A percentile compares a stretch with the other conserved stretches of the same genome.
phyloP scores from a whole-genome alignment of 2,329 filamentous ascomycete genomes.

The Alternaria sp. region DNA sequence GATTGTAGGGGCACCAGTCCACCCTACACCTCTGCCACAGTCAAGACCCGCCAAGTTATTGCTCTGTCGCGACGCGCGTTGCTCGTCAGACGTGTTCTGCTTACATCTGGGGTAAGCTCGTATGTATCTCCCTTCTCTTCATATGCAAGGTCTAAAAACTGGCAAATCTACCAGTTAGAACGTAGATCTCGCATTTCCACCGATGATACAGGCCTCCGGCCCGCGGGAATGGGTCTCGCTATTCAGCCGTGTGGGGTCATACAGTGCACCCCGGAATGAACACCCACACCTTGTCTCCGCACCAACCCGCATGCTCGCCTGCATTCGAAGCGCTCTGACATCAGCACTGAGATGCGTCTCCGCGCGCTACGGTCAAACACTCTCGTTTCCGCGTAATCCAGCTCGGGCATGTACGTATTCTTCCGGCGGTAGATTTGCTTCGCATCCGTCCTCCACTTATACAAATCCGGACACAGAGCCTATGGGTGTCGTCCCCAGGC shows the following conservation, averaged over 20 bases:
- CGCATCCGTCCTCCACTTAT: constrained; percentile 13
- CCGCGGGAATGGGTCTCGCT: constrained; percentile 14
- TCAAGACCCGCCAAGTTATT: constrained; percentile 2
- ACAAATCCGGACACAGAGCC: constrained; percentile 5
- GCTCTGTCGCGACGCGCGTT: constrained; percentile 15
- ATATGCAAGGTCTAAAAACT: constrained; percentile 11
- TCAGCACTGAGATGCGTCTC: constrained; percentile 17
- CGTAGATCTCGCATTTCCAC: constrained; percentile 22
- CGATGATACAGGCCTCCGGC: constrained; percentile 22
- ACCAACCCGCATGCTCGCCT: constrained; percentile 1
- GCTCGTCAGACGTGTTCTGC: constrained; percentile 25
- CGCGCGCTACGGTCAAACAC: constrained; percentile 9
- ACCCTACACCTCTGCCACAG: background rate
- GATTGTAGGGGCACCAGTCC: constrained; percentile 10
- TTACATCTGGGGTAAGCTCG: constrained; percentile 20
- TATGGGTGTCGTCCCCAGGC: constrained; percentile 14
- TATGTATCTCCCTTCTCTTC: constrained; percentile 14
- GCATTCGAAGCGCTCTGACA: constrained; percentile 22
- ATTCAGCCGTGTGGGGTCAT: constrained; percentile 28
- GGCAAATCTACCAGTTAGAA: constrained; percentile 17
- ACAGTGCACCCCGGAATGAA: constrained; percentile 23
- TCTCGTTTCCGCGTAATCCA: constrained; percentile 9
- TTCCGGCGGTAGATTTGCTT: constrained; percentile 21
- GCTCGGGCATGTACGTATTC: constrained; percentile 10
- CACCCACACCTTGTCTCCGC: constrained; percentile 14